These are phyloP conservation scores for Scleromitrula shiraiana DNA, from an alignment of 2,329 filamentous ascomycete genomes.

Conservation along the genomic window DNA sequence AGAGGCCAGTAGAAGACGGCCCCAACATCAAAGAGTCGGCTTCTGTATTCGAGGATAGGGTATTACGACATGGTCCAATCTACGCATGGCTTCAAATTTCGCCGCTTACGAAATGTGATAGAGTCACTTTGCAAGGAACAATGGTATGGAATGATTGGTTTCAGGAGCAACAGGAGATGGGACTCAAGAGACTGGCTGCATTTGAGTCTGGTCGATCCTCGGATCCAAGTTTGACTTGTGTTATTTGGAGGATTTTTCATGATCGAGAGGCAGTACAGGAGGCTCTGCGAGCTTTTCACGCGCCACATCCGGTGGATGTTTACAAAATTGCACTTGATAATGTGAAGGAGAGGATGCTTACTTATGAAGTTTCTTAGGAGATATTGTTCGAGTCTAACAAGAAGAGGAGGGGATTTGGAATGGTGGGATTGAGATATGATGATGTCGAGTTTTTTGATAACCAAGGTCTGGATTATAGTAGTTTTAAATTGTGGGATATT, in stretches of 20 bases:
- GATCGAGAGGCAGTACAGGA: background rate
- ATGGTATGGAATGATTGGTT: constrained; percentile 1
- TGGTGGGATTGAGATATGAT: too few species aligned
- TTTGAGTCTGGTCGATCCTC: background rate
- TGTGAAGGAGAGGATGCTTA: constrained; percentile 2
- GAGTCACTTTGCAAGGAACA: background rate
- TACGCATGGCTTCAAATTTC: constrained; percentile 2
- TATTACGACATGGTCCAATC: background rate
- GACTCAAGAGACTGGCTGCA: background rate
- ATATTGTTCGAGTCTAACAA: too few species aligned
- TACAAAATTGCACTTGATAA: background rate
- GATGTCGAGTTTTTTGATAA: too few species aligned
- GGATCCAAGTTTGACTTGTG: background rate
- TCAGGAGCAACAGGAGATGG: background rate
- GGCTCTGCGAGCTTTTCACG: background rate
- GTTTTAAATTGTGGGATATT: too few species aligned
- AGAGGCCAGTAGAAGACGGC: background rate
- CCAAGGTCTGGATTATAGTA: too few species aligned
- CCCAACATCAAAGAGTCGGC: background rate
- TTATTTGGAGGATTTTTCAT: constrained; percentile 1
- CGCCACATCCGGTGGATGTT: background rate
- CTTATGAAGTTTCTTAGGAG: too few species aligned
- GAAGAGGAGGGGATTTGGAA: too few species aligned
- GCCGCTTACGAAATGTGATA: background rate
- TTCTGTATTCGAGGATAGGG: background rate